These are phyloP conservation scores for Bauhinia variegata DNA, from an alignment of 306 rosid species.

Conservation along the genomic window DNA sequence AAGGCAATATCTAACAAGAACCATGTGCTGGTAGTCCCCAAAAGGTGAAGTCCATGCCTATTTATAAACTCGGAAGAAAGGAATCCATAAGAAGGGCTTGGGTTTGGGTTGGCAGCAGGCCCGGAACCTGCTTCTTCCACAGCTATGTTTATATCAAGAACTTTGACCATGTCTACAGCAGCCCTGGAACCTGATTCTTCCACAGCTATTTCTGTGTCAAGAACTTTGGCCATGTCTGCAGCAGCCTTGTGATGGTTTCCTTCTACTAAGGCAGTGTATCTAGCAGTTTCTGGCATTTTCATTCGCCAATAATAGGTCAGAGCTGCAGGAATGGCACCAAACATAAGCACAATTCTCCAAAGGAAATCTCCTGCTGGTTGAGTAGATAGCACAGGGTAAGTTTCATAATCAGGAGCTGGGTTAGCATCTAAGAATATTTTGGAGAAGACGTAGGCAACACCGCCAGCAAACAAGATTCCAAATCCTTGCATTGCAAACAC, in stretches of 20 bases:
- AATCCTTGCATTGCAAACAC: slow-evolving; percentile 56
- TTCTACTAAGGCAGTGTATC: slow-evolving; percentile 48
- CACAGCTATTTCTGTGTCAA: background rate
- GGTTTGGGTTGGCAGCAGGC: background rate
- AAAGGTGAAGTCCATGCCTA: slow-evolving; percentile 38
- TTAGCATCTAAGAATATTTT: background rate
- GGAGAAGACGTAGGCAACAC: slow-evolving; percentile 34
- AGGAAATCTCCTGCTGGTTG: slow-evolving; percentile 38
- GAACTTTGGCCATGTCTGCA: slow-evolving; percentile 44
- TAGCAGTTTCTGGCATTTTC: slow-evolving; percentile 45
- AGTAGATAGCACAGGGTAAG: background rate
- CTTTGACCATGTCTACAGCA: slow-evolving; percentile 24
- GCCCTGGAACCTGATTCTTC: background rate
- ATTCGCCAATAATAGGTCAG: slow-evolving; percentile 36
- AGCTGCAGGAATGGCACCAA: slow-evolving; percentile 40
- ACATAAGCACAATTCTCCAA: slow-evolving; percentile 47
- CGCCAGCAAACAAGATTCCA: slow-evolving; percentile 41
- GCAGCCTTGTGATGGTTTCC: slow-evolving; percentile 37
- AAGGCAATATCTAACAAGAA: slow-evolving; percentile 50
- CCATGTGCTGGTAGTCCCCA: slow-evolving; percentile 47
- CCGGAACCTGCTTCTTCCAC: background rate
- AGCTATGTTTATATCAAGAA: background rate
- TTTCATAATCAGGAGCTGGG: slow-evolving; percentile 16
- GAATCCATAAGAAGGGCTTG: slow-evolving; percentile 28
- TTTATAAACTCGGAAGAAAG: slow-evolving; percentile 23